Evolutionary conservation across 1,284 basidiomycete species (phyloP).

Genomic region (Jaminaea rosea): DNA sequence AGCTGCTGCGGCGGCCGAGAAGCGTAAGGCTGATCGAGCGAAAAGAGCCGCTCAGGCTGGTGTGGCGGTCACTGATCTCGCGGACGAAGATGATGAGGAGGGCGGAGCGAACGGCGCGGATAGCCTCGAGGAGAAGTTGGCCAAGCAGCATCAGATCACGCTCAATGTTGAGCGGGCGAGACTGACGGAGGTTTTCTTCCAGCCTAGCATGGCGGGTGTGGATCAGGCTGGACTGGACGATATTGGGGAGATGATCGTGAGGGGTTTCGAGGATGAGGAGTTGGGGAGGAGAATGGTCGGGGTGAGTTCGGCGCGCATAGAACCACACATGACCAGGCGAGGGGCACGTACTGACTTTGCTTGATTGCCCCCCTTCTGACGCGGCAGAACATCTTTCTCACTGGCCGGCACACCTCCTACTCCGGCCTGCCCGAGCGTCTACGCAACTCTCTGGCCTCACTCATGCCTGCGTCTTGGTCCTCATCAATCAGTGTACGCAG

Average conservation of each 20-base stretch:
- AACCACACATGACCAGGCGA: background rate
- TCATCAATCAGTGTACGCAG: constrained; percentile 35
- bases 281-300: constrained; percentile 56
- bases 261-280: constrained; percentile 59
- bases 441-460: constrained; percentile 51
- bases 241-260: constrained; percentile 73
- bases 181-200: constrained; percentile 87
- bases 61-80: constrained; percentile 51
- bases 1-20: constrained; percentile 49
- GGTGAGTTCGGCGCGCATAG: constrained; percentile 49
- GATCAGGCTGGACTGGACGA: constrained; percentile 91
- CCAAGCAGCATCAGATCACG: constrained; percentile 69
- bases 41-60: constrained; percentile 16
- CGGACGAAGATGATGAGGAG: constrained; percentile 10
- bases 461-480: constrained; percentile 27
- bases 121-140: constrained; percentile 48
- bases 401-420: constrained; percentile 70
- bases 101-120: too few relatives aligned
- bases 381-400: constrained; percentile 75
- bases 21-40: background rate
- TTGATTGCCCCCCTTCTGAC: background rate
- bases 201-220: constrained; percentile 83
- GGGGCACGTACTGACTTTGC: background rate
- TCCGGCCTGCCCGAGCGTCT: constrained; percentile 65
- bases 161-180: constrained; percentile 88